Percentiles rank a stretch among this genome's conserved stretches.
These are phyloP conservation scores for Acorus calamus DNA, from an alignment of 106 monocot species.

Conservation along the genomic window DNA sequence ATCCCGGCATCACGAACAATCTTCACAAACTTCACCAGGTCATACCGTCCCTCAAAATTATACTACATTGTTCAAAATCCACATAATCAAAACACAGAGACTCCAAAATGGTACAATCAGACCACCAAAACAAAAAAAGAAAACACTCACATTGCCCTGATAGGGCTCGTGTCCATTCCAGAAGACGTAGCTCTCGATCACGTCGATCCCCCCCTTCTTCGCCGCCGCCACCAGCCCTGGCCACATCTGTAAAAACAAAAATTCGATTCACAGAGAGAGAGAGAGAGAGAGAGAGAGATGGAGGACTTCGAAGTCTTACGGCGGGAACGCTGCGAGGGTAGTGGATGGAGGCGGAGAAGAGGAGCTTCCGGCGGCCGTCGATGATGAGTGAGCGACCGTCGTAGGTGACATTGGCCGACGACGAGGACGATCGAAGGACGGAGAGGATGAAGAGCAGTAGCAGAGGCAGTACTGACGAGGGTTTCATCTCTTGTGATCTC, in stretches of 20 bases:
- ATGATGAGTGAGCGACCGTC: slow-evolving; percentile 88
- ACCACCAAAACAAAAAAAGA: background rate
- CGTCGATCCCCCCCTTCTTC: slow-evolving; percentile 71
- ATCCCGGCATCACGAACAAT: slow-evolving; percentile 71
- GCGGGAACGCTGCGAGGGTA: slow-evolving; percentile 97
- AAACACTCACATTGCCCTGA: slow-evolving; percentile 54
- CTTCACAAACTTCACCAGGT: slow-evolving; percentile 70
- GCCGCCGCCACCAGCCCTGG: slow-evolving; percentile 69
- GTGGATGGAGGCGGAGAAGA: slow-evolving; percentile 95
- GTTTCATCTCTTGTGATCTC: too few relatives aligned
- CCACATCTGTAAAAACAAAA: slow-evolving; percentile 98
- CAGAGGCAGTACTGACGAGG: too few relatives aligned
- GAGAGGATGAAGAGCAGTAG: background rate
- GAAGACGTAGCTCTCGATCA: slow-evolving; percentile 88
- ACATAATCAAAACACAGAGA: background rate
- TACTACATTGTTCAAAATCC: slow-evolving; percentile 29
- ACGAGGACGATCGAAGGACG: slow-evolving; percentile 5
- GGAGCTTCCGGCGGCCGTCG: slow-evolving; percentile 64
- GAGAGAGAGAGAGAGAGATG: background rate
- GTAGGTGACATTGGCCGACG: slow-evolving; percentile 63
- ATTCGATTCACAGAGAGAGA: too few relatives aligned
- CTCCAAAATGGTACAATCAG: background rate
- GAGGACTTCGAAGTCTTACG: slow-evolving; percentile 17
- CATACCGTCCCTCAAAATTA: slow-evolving; percentile 80
- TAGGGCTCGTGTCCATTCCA: slow-evolving; percentile 96